A percentile compares a stretch with the other conserved stretches of the same genome.
Evolutionary conservation across 2,329 filamentous ascomycete genomes (phyloP).

Genomic region (Stromatinia cepivora): DNA sequence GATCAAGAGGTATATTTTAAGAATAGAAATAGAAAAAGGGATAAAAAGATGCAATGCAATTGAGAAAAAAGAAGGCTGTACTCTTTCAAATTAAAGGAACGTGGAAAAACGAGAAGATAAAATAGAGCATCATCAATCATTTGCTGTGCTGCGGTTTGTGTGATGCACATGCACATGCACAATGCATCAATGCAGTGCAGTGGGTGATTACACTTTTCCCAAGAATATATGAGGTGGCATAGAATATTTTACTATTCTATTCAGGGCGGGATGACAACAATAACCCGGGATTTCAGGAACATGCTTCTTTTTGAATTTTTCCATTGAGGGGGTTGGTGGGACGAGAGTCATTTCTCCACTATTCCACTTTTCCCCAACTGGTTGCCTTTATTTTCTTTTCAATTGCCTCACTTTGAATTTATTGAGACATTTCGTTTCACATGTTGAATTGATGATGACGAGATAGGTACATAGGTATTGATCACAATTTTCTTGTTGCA

Average conservation of each 20-base stretch:
- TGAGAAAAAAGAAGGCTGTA: conserved; percentile 11
- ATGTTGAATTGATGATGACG: neutral
- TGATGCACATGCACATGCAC: conserved; percentile 15
- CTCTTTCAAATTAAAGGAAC: neutral
- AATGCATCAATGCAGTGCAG: conserved; percentile 1
- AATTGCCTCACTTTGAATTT: conserved; percentile 17
- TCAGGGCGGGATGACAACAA: neutral
- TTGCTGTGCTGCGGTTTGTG: conserved; percentile 12
- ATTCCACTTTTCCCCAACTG: neutral
- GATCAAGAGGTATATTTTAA: neutral
- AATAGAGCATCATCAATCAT: conserved; percentile 5
- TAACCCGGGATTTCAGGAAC: conserved; percentile 8
- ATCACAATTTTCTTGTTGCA: neutral
- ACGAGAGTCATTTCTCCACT: neutral
- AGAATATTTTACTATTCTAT: neutral
- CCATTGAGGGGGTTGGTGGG: neutral
- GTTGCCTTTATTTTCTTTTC: neutral
- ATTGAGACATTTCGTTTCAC: neutral
- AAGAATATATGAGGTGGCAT: conserved; percentile 16
- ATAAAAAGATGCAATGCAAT: conserved; percentile 5
- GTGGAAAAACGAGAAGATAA: conserved; percentile 3
- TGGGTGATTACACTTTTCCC: neutral
- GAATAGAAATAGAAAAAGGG: conserved; percentile 5
- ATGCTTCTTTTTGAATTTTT: neutral
- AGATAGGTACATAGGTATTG: neutral